Percentiles rank a stretch among this genome's conserved stretches.
phyloP scores from a whole-genome alignment of 1,284 basidiomycete species.

The Cerioporus squamosus region DNA sequence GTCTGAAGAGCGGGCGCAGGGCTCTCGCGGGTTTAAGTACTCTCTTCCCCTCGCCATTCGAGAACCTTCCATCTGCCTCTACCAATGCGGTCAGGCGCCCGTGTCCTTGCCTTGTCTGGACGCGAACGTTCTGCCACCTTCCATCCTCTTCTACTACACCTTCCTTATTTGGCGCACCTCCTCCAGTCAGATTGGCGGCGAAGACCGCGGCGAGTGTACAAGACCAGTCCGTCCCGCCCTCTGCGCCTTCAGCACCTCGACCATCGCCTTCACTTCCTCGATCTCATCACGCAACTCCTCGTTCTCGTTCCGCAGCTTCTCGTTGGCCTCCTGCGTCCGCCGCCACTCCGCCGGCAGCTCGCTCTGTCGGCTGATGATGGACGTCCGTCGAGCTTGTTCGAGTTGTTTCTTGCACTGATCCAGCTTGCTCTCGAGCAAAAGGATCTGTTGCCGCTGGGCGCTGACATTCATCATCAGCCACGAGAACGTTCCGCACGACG shows the following conservation, averaged over 20 bases:
- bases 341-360: conserved; percentile 45
- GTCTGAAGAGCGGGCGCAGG: conserved; percentile 17
- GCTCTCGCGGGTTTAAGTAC: conserved; percentile 29
- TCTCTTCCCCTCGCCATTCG: conserved; percentile 26
- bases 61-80: conserved; percentile 35
- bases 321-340: conserved; percentile 49
- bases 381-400: conserved; percentile 38
- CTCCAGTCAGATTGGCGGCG: conserved; percentile 7
- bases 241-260: conserved; percentile 60
- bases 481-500: not conserved
- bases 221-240: not conserved
- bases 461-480: conserved; percentile 38
- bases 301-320: conserved; percentile 60
- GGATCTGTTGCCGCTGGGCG: conserved; percentile 57
- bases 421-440: conserved; percentile 60
- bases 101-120: conserved; percentile 18
- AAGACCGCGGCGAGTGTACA: conserved; percentile 8
- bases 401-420: conserved; percentile 40
- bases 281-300: conserved; percentile 61
- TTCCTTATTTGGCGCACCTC: conserved; percentile 16
- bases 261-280: conserved; percentile 72
- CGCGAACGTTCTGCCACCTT: conserved; percentile 35
- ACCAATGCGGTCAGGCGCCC: conserved; percentile 33
- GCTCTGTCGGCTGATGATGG: conserved; percentile 44
- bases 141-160: conserved; percentile 24